Conservation (phyloP, 768 basidiomycete genomes). For the Termitomyces titanicus region DNA sequence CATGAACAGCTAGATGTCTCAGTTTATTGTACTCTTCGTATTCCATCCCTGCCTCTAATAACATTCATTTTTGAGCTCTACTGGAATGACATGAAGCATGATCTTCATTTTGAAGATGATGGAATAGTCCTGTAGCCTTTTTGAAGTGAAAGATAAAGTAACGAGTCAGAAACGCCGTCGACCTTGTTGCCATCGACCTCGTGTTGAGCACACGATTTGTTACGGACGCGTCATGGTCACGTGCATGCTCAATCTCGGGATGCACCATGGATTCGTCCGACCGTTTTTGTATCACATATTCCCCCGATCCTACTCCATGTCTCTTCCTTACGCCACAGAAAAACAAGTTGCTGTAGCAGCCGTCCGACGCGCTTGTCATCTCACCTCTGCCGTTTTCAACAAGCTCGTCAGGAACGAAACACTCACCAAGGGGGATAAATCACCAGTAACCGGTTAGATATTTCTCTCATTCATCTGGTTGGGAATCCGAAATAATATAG, state of each 20-base stretch:
- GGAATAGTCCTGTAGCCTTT: no score
- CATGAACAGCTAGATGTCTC: conserved; percentile 65
- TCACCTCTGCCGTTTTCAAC: conserved; percentile 85
- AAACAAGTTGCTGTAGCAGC: conserved; percentile 82
- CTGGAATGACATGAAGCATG: no score
- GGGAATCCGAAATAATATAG: background rate
- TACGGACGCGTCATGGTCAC: background rate
- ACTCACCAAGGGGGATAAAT: conserved; percentile 87
- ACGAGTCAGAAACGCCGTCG: no score
- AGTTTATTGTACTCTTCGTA: conserved; percentile 4
- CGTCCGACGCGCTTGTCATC: conserved; percentile 78
- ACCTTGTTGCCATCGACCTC: no score
- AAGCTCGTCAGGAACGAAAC: conserved; percentile 83
- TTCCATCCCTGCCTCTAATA: background rate
- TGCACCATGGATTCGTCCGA: conserved; percentile 12
- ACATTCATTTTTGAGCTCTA: no score
- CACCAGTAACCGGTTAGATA: conserved; percentile 76
- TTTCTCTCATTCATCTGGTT: background rate
- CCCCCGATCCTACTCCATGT: conserved; percentile 38
- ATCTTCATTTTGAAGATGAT: no score
- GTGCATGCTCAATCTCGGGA: conserved; percentile 6
- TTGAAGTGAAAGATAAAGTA: no score
- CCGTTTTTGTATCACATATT: conserved; percentile 13
- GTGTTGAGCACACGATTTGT: no score
- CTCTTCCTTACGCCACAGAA: conserved; percentile 57